Evolutionary conservation across 768 basidiomycete species (phyloP).

Genomic region (Cyathus striatus): DNA sequence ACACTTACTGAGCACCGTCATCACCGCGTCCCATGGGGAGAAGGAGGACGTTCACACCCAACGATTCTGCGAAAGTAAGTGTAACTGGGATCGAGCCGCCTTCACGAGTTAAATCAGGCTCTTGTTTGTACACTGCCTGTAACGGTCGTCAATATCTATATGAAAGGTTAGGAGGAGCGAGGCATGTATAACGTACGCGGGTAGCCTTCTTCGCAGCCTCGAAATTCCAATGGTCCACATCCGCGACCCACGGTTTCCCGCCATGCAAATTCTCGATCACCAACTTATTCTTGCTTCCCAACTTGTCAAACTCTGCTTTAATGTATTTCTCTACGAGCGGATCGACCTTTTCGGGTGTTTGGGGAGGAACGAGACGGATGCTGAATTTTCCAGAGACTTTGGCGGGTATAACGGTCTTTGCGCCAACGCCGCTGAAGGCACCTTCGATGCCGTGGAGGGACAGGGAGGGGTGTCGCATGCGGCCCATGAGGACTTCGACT

Average conservation of each 20-base stretch:
- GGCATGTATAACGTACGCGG: slow-evolving; percentile 39
- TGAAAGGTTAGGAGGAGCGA: neutral
- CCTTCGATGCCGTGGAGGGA: slow-evolving; percentile 96
- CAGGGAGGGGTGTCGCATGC: slow-evolving; percentile 87
- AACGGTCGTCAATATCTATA: neutral
- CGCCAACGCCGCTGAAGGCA: slow-evolving; percentile 79
- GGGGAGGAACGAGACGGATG: slow-evolving; percentile 87
- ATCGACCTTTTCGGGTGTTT: slow-evolving; percentile 72
- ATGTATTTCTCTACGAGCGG: slow-evolving; percentile 69
- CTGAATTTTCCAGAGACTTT: slow-evolving; percentile 90
- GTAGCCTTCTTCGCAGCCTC: slow-evolving; percentile 84
- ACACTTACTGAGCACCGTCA: slow-evolving; percentile 85
- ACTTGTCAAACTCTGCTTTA: slow-evolving; percentile 74
- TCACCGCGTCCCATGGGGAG: slow-evolving; percentile 93
- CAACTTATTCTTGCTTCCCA: slow-evolving; percentile 81
- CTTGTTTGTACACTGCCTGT: slow-evolving; percentile 60
- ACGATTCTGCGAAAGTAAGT: slow-evolving; percentile 85
- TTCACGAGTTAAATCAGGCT: slow-evolving; percentile 83
- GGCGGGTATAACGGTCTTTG: slow-evolving; percentile 93
- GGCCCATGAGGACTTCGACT: slow-evolving; percentile 79
- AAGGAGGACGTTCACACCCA: slow-evolving; percentile 82
- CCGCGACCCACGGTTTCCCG: slow-evolving; percentile 88
- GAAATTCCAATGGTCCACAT: slow-evolving; percentile 89
- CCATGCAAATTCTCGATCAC: slow-evolving; percentile 68
- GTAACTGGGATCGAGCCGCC: slow-evolving; percentile 96